phyloP scores from a whole-genome alignment of 2,329 filamentous ascomycete genomes.

The Neospermospora avenae region DNA sequence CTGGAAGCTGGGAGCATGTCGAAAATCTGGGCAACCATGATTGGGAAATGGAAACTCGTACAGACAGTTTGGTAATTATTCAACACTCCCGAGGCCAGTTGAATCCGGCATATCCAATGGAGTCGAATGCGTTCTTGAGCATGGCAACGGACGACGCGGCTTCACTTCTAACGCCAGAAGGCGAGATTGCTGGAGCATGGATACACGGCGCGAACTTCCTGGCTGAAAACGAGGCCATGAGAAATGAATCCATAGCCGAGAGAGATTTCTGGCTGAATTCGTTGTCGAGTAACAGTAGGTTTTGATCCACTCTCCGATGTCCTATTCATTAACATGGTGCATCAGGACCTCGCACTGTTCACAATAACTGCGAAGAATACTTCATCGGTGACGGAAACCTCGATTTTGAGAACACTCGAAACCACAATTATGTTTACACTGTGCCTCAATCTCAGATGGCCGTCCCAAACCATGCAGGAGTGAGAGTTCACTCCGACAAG shows the following conservation, averaged over 20 bases:
- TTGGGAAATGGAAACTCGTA: constrained; percentile 5
- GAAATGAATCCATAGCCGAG: background rate
- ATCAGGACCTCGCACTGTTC: constrained; percentile 8
- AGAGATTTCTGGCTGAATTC: background rate
- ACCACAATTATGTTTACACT: constrained; percentile 8
- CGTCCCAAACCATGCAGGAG: background rate
- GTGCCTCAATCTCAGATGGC: background rate
- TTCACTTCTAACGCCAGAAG: background rate
- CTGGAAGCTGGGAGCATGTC: background rate
- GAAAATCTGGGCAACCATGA: background rate
- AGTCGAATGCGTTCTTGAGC: background rate
- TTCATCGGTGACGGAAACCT: background rate
- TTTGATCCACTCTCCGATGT: background rate
- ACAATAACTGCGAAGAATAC: constrained; percentile 2
- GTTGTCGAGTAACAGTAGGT: constrained; percentile 10
- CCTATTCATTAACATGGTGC: background rate
- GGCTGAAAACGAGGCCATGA: background rate
- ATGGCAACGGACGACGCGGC: background rate
- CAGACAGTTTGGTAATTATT: constrained; percentile 5
- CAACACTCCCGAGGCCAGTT: background rate
- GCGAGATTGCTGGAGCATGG: background rate
- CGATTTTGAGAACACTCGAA: background rate
- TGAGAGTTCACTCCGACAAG: constrained; percentile 9
- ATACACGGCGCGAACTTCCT: background rate
- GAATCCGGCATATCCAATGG: constrained; percentile 2